phyloP scores from a whole-genome alignment of 2,329 filamentous ascomycete species.

The Sarocladium brachiariae region DNA sequence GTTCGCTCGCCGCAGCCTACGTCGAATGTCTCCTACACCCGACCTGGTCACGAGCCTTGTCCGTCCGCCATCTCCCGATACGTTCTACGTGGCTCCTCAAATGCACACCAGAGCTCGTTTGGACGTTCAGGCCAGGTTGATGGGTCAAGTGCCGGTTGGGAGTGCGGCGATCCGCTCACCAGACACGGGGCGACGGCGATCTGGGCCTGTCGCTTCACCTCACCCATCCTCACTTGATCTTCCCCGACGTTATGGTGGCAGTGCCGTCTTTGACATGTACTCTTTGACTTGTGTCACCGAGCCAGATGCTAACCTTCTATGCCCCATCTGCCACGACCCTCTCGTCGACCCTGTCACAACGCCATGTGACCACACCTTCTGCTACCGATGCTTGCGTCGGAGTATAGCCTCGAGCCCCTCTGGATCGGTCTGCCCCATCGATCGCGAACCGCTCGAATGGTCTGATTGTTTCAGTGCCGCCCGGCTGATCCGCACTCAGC shows the following conservation, averaged over 20 bases:
- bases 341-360: constrained; percentile 56
- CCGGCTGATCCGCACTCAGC: constrained; percentile 49
- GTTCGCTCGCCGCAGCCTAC: constrained; percentile 29
- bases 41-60: constrained; percentile 34
- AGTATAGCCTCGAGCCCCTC: constrained; percentile 33
- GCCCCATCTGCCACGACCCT: constrained; percentile 53
- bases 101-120: constrained; percentile 16
- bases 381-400: constrained; percentile 46
- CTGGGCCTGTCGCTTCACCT: constrained; percentile 27
- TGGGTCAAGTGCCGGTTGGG: neutral
- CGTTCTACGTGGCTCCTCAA: constrained; percentile 24
- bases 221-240: constrained; percentile 33
- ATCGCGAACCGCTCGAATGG: constrained; percentile 39
- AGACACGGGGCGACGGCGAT: constrained; percentile 17
- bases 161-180: neutral
- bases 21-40: constrained; percentile 28
- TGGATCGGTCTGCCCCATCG: constrained; percentile 47
- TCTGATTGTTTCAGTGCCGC: constrained; percentile 34
- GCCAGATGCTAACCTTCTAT: constrained; percentile 41
- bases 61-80: constrained; percentile 30
- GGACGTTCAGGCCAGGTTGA: constrained; percentile 7
- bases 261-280: constrained; percentile 37
- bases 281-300: constrained; percentile 36
- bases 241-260: constrained; percentile 29
- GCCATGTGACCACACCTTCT: constrained; percentile 59